Conservation (phyloP, 2,329 filamentous ascomycete genomes). For the Penicillium paneum region DNA sequence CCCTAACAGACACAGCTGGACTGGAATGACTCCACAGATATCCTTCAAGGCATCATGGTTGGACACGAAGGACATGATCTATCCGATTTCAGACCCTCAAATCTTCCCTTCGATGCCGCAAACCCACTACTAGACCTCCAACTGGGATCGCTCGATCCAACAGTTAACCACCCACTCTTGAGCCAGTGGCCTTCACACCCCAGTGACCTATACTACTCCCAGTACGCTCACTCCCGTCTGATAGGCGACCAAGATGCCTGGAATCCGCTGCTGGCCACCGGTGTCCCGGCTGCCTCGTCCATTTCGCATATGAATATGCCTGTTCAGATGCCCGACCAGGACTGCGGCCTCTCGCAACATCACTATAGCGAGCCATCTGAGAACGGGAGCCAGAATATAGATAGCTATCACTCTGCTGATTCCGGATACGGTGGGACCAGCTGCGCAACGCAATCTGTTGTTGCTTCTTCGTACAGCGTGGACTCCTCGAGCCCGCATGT, state of each 20-base stretch:
- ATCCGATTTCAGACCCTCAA: constrained; percentile 4
- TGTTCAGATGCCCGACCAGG: constrained; percentile 19
- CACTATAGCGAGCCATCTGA: constrained; percentile 33
- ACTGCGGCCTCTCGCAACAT: constrained; percentile 24
- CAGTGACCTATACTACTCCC: constrained; percentile 21
- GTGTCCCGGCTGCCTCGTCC: constrained; percentile 18
- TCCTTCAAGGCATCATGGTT: constrained; percentile 35
- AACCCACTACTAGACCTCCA: constrained; percentile 27
- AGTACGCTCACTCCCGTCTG: constrained; percentile 21
- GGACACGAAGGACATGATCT: constrained; percentile 3
- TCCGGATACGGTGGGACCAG: constrained; percentile 38
- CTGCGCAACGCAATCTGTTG: constrained; percentile 28
- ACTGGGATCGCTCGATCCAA: constrained; percentile 13
- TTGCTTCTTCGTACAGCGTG: constrained; percentile 27
- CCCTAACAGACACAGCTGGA: constrained; percentile 6
- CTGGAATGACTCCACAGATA: constrained; percentile 28
- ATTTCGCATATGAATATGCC: constrained; percentile 19
- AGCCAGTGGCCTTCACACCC: constrained; percentile 21
- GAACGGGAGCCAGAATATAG: constrained; percentile 32
- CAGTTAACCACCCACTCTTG: constrained; percentile 17
- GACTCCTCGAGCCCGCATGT: constrained; percentile 31
- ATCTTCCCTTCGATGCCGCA: constrained; percentile 17
- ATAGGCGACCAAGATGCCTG: constrained; percentile 30
- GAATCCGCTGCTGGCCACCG: constrained; percentile 34
- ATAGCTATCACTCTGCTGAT: constrained; percentile 30